Conservation (phyloP, 139 green algal genomes). For the Chlamydomonas asymmetrica region DNA sequence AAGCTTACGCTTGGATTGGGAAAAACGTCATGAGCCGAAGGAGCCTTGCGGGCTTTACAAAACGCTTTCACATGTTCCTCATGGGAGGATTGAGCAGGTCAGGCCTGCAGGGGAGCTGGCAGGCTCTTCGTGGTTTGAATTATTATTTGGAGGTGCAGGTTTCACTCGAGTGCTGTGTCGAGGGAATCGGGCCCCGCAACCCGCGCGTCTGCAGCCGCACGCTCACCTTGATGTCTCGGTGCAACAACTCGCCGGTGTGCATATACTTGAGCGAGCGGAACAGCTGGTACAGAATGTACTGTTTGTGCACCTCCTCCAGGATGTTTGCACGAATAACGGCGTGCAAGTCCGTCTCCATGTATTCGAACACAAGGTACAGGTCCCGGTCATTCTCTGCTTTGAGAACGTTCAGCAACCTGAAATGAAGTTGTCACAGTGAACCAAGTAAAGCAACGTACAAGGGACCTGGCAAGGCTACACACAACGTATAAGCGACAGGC, state of each 20-base stretch:
- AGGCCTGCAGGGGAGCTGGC: too few relatives aligned
- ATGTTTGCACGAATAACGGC: slow-evolving; percentile 95
- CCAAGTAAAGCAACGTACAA: too few relatives aligned
- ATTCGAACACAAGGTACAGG: slow-evolving; percentile 97
- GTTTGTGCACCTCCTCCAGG: slow-evolving; percentile 94
- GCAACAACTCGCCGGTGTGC: slow-evolving; percentile 92
- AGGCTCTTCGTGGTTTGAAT: too few relatives aligned
- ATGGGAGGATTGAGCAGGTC: too few relatives aligned
- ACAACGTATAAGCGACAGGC: too few relatives aligned
- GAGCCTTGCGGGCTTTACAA: too few relatives aligned
- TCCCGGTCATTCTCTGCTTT: slow-evolving; percentile 96
- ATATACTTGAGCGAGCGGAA: slow-evolving; percentile 95
- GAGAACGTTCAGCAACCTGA: slow-evolving; percentile 92
- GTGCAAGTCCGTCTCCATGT: slow-evolving; percentile 97
- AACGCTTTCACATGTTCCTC: too few relatives aligned
- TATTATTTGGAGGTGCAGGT: not conserved
- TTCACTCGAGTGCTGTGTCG: not conserved
- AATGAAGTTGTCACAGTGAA: too few relatives aligned
- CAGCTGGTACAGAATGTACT: slow-evolving; percentile 99
- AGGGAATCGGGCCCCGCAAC: slow-evolving; percentile 3
- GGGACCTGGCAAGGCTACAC: too few relatives aligned
- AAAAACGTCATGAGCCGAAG: too few relatives aligned
- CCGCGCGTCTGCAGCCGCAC: not conserved
- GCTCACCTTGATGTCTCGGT: slow-evolving; percentile 95
- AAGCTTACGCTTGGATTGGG: not conserved